phyloP scores from a whole-genome alignment of 345 rosid genomes.

The Ailanthus altissimus region DNA sequence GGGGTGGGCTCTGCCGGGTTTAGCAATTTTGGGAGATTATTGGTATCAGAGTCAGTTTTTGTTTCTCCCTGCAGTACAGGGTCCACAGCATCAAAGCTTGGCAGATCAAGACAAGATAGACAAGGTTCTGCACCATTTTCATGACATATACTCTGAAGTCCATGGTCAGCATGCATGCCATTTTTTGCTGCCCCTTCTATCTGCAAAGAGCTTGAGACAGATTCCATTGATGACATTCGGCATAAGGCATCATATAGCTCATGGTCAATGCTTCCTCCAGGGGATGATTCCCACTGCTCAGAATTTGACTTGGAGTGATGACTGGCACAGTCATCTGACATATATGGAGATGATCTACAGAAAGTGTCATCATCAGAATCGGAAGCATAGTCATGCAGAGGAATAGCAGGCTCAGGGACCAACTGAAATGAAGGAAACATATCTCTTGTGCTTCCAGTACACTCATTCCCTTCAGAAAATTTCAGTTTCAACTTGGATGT shows the following conservation, averaged over 20 bases:
- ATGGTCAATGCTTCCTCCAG: slow-evolving; percentile 46
- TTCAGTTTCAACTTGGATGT: slow-evolving; percentile 67
- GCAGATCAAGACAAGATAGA: slow-evolving; percentile 49
- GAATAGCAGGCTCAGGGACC: slow-evolving; percentile 64
- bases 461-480: slow-evolving; percentile 54
- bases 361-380: slow-evolving; percentile 87
- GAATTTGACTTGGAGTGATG: slow-evolving; percentile 66
- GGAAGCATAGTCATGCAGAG: slow-evolving; percentile 38
- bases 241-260: slow-evolving; percentile 48
- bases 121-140: slow-evolving; percentile 46
- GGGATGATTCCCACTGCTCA: slow-evolving; percentile 83
- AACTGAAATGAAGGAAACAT: slow-evolving; percentile 83
- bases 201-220: slow-evolving; percentile 42
- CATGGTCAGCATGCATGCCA: slow-evolving; percentile 19
- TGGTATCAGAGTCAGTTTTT: slow-evolving; percentile 23
- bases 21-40: slow-evolving; percentile 32
- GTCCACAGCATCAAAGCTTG: slow-evolving; percentile 51
- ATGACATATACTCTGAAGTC: slow-evolving; percentile 19
- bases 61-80: slow-evolving; percentile 32
- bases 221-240: slow-evolving; percentile 39
- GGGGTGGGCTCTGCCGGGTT: slow-evolving; percentile 41
- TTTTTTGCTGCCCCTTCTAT: slow-evolving; percentile 22
- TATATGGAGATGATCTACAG: slow-evolving; percentile 72
- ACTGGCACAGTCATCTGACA: slow-evolving; percentile 69
- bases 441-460: slow-evolving; percentile 43